Evolutionary conservation across 2,329 filamentous ascomycete genomes (phyloP), one percentile per base, ranked within the genome.

Genomic region (Gremmenia infestans): DNA sequence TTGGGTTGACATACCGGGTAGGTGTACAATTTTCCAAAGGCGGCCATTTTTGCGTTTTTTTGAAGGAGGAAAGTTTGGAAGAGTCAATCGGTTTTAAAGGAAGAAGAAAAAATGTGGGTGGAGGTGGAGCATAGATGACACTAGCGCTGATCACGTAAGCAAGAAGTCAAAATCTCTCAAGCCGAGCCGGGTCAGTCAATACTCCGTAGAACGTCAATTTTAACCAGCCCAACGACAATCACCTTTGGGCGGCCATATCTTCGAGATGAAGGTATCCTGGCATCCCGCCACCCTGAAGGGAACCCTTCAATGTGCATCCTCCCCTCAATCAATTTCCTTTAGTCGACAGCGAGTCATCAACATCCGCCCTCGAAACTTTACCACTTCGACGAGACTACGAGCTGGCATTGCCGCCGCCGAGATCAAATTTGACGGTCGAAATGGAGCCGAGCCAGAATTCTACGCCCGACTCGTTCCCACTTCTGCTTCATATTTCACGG

Each of bases 11-110:
- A 61, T 86, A 96, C 93, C 79, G 83, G 74, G 76, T 83, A 85
- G 74, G 88, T 89, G 85, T 94, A 97, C 72, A 99, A 85, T 82
- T 96, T 99, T 80, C 94, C 94, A 84, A 99, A 97, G 74, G 89
- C 82, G 88, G 96, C 95, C 76, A 83, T 90, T 80, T 74, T 67
- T 64, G 54, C 51, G 48, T 48, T 64, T 59, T 50, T 54, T 54
- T 42, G 25, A 37, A 39, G 46, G 19, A 36, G 54, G 58, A 15
- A 19, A 45, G 42, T 37, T 32, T 11, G 48, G 28, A 17, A 15
- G n/a, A 25, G 22, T 47, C 22, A 25, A 47, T 15, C 48, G 28
- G 40, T 50, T 50, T 50, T 32, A 50, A 50, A 50, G 11, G n/a
- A 19, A 12, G 19, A 45, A 45, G 11, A 45, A 45, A 19, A 45